Evolutionary conservation across 768 basidiomycete genomes (phyloP), one percentile per base, ranked within the genome.

Genomic region (Hebeloma cylindrosporum): DNA sequence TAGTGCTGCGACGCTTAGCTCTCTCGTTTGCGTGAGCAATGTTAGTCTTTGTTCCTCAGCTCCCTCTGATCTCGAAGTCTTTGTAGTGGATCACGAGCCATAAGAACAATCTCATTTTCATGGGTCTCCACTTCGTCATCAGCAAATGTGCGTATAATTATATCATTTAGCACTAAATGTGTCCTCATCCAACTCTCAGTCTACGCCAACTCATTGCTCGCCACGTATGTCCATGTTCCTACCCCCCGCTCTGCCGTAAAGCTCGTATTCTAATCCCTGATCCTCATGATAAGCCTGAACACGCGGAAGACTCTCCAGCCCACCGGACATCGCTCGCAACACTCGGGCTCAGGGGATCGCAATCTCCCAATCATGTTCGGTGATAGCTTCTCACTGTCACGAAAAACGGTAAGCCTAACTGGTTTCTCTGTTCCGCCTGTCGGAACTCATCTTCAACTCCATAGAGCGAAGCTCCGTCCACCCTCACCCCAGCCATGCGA

Each of bases 71-170:
- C 17, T 2, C 17, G 7, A 16, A 31, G 1, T 14, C 5, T 18
- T 5, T 14, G 7, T 17, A 75, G 78, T 79, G 78, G 10, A 48
- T 60, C 13, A 48, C 43, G 5, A 71, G 71, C 64, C 69, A 72
- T 4, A 47, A 57, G 10, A 77, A 78, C 46, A n/a, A n/a, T n/a
- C 66, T 79, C 3, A 60, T 79, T 7, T 79, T 78, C 52, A 71
- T 78, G 73, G 78, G 70, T 1, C 50, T 80, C 3, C 74, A 79
- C 53, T 74, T 79, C 47, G 65, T 77, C 17, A 79, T 80, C 43
- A 67, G 71, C 53, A 80, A 80, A 60, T 54, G 77, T 76, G 48
- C 38, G 70, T 48, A 21, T 9, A 32, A 28, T 3, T 9, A 14
- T 28, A 7, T 18, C 10, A 3, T 27, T 25, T 14, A 9, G 2